phyloP scores from a whole-genome alignment of 345 rosid species.

The Melastoma malabathricum region DNA sequence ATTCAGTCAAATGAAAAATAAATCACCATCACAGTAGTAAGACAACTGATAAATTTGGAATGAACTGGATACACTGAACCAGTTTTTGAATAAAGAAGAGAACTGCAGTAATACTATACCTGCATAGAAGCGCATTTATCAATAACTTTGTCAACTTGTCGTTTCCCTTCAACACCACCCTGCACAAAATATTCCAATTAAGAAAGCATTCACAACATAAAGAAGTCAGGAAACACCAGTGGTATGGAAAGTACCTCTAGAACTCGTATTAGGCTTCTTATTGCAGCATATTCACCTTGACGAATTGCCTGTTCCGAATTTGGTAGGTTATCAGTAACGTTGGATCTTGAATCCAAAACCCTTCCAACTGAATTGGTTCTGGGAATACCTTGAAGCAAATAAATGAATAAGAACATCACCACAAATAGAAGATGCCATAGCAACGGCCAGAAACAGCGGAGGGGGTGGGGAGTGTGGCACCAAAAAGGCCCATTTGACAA shows the following conservation, averaged over 20 bases:
- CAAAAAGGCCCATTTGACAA: too few relatives aligned
- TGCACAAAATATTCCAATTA: slow-evolving; percentile 13
- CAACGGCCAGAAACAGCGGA: too few relatives aligned
- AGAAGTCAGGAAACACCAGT: slow-evolving; percentile 9
- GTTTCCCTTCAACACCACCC: slow-evolving; percentile 99
- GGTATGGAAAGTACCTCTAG: slow-evolving; percentile 50
- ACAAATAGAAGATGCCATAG: too few relatives aligned
- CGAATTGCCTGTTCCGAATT: slow-evolving; percentile 88
- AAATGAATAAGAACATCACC: background rate
- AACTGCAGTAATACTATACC: slow-evolving; percentile 28
- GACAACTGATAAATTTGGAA: background rate
- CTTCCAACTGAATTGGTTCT: slow-evolving; percentile 77
- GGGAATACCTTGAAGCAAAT: slow-evolving; percentile 46
- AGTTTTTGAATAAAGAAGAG: background rate
- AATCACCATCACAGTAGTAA: background rate
- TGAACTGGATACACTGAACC: background rate
- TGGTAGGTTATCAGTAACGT: slow-evolving; percentile 49
- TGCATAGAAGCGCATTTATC: slow-evolving; percentile 99
- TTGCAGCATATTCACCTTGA: slow-evolving; percentile 82
- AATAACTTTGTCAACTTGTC: slow-evolving; percentile 92
- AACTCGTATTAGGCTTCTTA: slow-evolving; percentile 91
- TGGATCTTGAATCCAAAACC: slow-evolving; percentile 48
- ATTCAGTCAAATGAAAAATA: too few relatives aligned
- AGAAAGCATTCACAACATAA: slow-evolving; percentile 13
- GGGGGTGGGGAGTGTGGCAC: too few relatives aligned